phyloP scores from a whole-genome alignment of 2,329 filamentous ascomycete genomes.

The Penicillium thymicola region DNA sequence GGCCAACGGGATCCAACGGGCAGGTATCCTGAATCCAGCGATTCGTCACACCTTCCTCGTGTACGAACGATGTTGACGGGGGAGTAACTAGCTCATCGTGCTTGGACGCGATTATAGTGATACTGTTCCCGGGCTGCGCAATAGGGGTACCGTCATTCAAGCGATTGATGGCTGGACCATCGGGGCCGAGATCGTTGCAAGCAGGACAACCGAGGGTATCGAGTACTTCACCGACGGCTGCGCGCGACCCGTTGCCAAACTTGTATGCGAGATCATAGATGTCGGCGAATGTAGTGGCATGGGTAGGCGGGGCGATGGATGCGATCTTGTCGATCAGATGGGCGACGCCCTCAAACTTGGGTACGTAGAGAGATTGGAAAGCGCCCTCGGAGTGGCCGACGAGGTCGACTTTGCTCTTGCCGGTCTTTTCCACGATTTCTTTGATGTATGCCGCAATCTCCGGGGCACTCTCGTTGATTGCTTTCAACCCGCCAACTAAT shows the following conservation, averaged over 20 bases:
- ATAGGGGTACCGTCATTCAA: slow-evolving; percentile 36
- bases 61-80: slow-evolving; percentile 28
- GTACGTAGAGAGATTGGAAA: slow-evolving; percentile 41
- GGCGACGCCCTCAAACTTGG: slow-evolving; percentile 37
- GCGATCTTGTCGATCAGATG: slow-evolving; percentile 33
- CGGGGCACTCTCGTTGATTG: slow-evolving; percentile 38
- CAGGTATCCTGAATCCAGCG: slow-evolving; percentile 34
- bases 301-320: slow-evolving; percentile 37
- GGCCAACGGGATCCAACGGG: slow-evolving; percentile 33
- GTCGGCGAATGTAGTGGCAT: slow-evolving; percentile 31
- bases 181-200: slow-evolving; percentile 32
- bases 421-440: slow-evolving; percentile 36
- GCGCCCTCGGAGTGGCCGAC: slow-evolving; percentile 47
- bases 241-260: slow-evolving; percentile 27
- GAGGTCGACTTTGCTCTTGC: slow-evolving; percentile 39
- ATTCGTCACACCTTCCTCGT: slow-evolving; percentile 34
- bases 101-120: slow-evolving; percentile 36
- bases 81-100: slow-evolving; percentile 38
- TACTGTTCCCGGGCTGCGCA: slow-evolving; percentile 31
- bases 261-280: slow-evolving; percentile 31
- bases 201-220: slow-evolving; percentile 32
- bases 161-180: slow-evolving; percentile 27
- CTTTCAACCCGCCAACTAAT: slow-evolving; percentile 39
- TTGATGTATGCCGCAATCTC: slow-evolving; percentile 43
- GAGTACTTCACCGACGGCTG: slow-evolving; percentile 23